Base-by-base conservation (phyloP, 768 basidiomycete species). In the Mycena vulgaris region DNA sequence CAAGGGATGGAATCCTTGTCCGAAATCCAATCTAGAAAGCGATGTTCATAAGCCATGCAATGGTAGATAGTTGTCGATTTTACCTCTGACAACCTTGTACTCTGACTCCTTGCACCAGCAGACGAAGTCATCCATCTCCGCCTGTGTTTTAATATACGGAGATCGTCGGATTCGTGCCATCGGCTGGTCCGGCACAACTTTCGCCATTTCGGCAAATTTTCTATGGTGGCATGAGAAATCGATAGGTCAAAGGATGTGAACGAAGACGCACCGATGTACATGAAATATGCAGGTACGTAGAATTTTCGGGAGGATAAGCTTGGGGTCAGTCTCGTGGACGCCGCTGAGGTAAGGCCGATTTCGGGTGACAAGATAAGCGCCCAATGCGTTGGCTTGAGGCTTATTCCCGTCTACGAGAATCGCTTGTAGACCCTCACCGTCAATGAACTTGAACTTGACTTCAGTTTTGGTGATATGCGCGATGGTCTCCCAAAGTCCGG, bases 351-450 rank as follows among this genome's bases (percentile, higher is more conserved):
- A 45, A 2, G 69, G 69, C 2, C 33, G 45, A 40, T 76, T 74
- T 23, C 67, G 56, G 10, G 13, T 17, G 0, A 74, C 40, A 9
- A 77, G 57, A 45, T 74, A 69, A 13, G 61, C 62, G 0, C 75
- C 75, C 25, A 71, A 51, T 8, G 69, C 70, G 35, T 75, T 65
- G 13, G 69, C 72, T 45, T 77, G 76, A 0, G 70, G 72, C 49
- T 75, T 75, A 45, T 66, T 74, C 2, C 76, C 76, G 65, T 77
- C 76, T 2, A 76, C 53, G 2, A 74, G 57, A 35, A 77, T 68
- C 0, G 74, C 52, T 7, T 23, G 5, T 0, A 76, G 52, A 21
- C 76, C 76, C 37, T 65, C 53, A 6, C 75, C 73, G 55, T 77
- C 68, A 9, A 77, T 69, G 47, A 72, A 74, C 23, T 70, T 72